Evolutionary conservation across 2,329 filamentous ascomycete genomes (phyloP).

Genomic region (Microdochium nivale): DNA sequence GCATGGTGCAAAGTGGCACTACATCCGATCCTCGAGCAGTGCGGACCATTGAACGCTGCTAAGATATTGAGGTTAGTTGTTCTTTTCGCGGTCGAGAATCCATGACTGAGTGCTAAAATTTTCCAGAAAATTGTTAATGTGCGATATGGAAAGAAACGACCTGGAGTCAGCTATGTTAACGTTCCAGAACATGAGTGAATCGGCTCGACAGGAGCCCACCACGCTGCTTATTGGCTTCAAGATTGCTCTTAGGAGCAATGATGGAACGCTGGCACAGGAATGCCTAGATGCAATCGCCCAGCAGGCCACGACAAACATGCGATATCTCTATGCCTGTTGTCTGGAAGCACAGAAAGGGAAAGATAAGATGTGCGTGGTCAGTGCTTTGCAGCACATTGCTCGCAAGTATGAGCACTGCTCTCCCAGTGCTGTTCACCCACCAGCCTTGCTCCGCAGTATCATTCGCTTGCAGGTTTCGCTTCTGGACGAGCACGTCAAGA

Average conservation of each 20-base stretch:
- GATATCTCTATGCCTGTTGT: constrained; percentile 71
- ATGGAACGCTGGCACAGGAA: constrained; percentile 49
- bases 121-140: constrained; percentile 63
- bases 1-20: constrained; percentile 65
- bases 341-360: constrained; percentile 63
- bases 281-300: constrained; percentile 55
- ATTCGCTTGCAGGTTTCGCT: constrained; percentile 40
- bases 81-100: constrained; percentile 16
- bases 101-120: constrained; percentile 9
- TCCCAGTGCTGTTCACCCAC: constrained; percentile 45
- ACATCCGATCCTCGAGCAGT: constrained; percentile 56
- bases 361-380: constrained; percentile 50
- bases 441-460: constrained; percentile 54
- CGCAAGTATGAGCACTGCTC: constrained; percentile 41
- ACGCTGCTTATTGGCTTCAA: constrained; percentile 73
- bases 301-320: constrained; percentile 41
- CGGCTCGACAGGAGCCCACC: constrained; percentile 49
- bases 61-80: constrained; percentile 60
- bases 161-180: constrained; percentile 42
- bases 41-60: constrained; percentile 55
- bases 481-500: constrained; percentile 21
- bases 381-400: constrained; percentile 51
- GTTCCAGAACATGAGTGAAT: constrained; percentile 50
- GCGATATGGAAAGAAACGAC: constrained; percentile 52
- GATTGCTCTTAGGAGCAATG: constrained; percentile 50